These are phyloP conservation scores for Pisolithus thermaeus DNA, from an alignment of 1,284 basidiomycete genomes.

Conservation along the genomic window DNA sequence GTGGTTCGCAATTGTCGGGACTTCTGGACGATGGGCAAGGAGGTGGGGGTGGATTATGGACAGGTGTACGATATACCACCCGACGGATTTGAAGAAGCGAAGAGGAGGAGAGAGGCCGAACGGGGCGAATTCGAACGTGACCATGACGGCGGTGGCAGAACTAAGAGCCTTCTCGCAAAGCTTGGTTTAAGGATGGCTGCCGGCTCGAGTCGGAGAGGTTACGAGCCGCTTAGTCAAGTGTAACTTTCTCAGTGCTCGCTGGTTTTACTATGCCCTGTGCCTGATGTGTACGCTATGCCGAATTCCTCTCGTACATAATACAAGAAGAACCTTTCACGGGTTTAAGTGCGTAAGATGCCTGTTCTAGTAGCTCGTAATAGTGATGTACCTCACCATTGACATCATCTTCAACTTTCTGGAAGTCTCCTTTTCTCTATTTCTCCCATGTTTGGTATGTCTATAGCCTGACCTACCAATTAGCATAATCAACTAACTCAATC, in stretches of 20 bases:
- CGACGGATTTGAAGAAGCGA: conserved; percentile 76
- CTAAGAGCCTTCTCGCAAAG: conserved; percentile 34
- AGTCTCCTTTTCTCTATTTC: no score
- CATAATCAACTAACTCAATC: no score
- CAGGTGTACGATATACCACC: conserved; percentile 83
- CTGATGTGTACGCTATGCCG: not conserved
- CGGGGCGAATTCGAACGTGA: conserved; percentile 36
- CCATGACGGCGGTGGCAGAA: conserved; percentile 36
- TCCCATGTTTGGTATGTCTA: no score
- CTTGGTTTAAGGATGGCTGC: conserved; percentile 38
- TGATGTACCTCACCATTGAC: no score
- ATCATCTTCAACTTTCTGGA: no score
- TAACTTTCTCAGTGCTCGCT: conserved; percentile 9
- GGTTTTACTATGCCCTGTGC: not conserved
- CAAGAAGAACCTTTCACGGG: no score
- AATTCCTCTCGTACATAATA: not conserved
- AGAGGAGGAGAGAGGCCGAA: conserved; percentile 49
- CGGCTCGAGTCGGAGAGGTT: conserved; percentile 28
- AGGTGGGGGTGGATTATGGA: conserved; percentile 87
- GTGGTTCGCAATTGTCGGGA: conserved; percentile 85
- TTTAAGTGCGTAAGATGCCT: no score
- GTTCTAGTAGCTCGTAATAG: no score
- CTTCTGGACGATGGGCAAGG: conserved; percentile 87
- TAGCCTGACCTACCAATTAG: no score
- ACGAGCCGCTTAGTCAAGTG: conserved; percentile 32